Evolutionary conservation across 192 early-diverging fungal genomes (phyloP), one percentile per base, ranked within the genome.

Genomic region (Gonapodya prolifera): DNA sequence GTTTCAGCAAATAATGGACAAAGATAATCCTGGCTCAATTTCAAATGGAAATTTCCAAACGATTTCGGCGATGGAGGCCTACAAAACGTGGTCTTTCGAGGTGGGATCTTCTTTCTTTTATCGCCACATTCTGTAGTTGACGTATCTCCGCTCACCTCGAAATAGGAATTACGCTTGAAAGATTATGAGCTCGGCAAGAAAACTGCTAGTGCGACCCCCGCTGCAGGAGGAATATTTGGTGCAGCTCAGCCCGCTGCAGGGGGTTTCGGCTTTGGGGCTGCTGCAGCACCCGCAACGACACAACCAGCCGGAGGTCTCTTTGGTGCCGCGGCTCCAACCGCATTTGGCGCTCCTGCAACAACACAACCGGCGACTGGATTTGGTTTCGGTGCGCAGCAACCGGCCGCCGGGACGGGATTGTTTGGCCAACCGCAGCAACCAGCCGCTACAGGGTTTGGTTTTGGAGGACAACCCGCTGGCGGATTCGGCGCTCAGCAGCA

Each of bases 121-220:
- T n/a, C n/a, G n/a, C n/a, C n/a, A n/a, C n/a, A n/a, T n/a, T n/a
- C n/a, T n/a, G n/a, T n/a, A n/a, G n/a, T n/a, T n/a, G n/a, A n/a
- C n/a, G n/a, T n/a, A 29, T 73, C 32, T 73, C 8, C 45, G 8
- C 45, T 23, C 45, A 61, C 8, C 45, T 23, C 45, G n/a, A 61
- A 16, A 77, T 79, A 89, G 87, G 89, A 98, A 83, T 89, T 98
- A 69, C 87, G 95, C 28, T 78, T 93, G 0, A 90, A 94, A 85
- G 96, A 98, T 81, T 98, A 98, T 77, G 80, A 85, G 73, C 88
- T 92, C 77, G 90, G 90, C 23, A 93, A 94, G 73, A 95, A 95
- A 78, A 84, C 81, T 75, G 76, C 29, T 32, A 36, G 84, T 69
- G 82, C 82, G 34, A 34, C 80, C 2, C 79, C 83, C 13, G 70